Base-by-base conservation (phyloP, 169 alveolate genomes). In the Plasmodium vinckei region DNA sequence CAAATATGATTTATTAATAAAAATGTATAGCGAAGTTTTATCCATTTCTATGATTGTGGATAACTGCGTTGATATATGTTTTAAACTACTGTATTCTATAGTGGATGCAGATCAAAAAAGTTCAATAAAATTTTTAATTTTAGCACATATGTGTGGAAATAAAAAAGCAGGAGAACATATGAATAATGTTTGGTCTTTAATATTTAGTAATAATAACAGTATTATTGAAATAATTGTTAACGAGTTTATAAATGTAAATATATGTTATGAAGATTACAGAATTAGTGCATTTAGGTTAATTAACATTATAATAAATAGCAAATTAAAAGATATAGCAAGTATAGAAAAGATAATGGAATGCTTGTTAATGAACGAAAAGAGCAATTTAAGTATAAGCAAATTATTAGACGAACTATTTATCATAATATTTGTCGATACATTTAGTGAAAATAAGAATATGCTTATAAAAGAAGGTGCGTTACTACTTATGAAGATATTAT, bases 21-120 rank as follows among this genome's bases (percentile, higher is more conserved):
- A 69, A 57, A 82, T 82, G 90, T 82, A 82, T 49, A 82, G 56
- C 10, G 90, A 82, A 21, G 90, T 82, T 15, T 82, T 82, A 27
- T 82, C 57, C 44, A 82, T 82, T 54, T 65, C 90, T 0, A 54
- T 69, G 39, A 56, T 82, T 5, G 90, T 82, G 0, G 90, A 82
- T n/a, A 72, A 82, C 12, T 82, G 90, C 44, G 90, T 82, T 46
- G 86, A 82, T 13, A 19, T 82, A 2, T 82, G 90, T 39, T 82
- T 82, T 15, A 65, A 61, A 15, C 42, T 82, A 68, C 64, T 94
- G 21, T 73, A 87, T 23, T 94, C 96, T n/a, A 82, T 94, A 17
- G 90, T 89, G 39, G 96, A 94, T 33, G 77, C 93, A 21, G 96
- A 94, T 75, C 95, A 92, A 13, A 87, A 89, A 19, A 89, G 95